phyloP scores from a whole-genome alignment of 75 land plant genomes.

The Pinus tabuliformis region DNA sequence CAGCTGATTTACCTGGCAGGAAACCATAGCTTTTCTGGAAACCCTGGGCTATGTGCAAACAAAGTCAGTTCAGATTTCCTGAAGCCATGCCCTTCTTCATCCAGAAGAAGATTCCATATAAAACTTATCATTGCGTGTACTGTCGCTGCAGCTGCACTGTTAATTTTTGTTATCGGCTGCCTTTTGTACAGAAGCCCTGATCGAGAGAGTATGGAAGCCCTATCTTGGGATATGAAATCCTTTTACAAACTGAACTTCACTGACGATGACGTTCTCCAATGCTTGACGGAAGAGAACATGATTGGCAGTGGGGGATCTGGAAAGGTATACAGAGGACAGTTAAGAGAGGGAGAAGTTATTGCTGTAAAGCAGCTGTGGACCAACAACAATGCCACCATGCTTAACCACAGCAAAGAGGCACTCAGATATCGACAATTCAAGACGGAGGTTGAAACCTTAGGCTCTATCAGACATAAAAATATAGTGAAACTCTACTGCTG shows the following conservation, averaged over 20 bases:
- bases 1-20: constrained; percentile 19
- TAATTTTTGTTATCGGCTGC: constrained; percentile 4
- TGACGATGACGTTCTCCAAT: constrained; percentile 40
- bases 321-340: constrained; percentile 55
- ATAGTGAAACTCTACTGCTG: constrained; percentile 74
- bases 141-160: background rate
- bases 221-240: constrained; percentile 44
- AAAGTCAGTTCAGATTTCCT: background rate
- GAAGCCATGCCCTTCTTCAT: constrained; percentile 15
- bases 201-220: background rate
- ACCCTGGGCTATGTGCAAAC: constrained; percentile 55
- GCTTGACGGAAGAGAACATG: constrained; percentile 52
- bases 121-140: background rate
- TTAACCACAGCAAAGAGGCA: background rate
- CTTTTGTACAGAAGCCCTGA: background rate
- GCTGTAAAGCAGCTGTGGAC: constrained; percentile 78
- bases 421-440: constrained; percentile 20
- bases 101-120: background rate
- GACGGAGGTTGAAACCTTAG: constrained; percentile 64
- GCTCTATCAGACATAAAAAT: constrained; percentile 65
- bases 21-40: constrained; percentile 47
- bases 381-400: background rate
- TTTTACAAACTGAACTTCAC: constrained; percentile 25
- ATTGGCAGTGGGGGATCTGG: constrained; percentile 76
- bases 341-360: constrained; percentile 34